Base-by-base conservation (phyloP, 176 grass and related monocot species). In the Neostapfia colusana region DNA sequence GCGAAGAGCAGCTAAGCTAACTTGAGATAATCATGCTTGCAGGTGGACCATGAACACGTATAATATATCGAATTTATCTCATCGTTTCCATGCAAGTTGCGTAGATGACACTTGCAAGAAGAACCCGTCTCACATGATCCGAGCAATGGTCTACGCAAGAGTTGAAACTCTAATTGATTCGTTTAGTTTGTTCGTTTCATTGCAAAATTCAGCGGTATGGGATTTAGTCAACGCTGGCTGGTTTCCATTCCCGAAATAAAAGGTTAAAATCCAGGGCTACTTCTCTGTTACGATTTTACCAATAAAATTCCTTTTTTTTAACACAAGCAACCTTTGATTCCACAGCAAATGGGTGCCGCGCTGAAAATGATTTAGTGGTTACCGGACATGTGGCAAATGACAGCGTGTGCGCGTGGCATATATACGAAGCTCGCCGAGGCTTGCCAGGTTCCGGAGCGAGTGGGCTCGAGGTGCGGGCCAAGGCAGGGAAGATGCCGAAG, bases 401-500 rank as follows among this genome's bases (percentile, higher is more conserved):
- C 53, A 56, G 2, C 9, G n/a, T n/a, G 53, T 56, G 10, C 53
- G 20, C 53, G 8, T n/a, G 53, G 23, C 53, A 56, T 56, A 56
- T 24, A 56, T 56, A 56, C 28, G 60, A 63, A 63, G 28, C 60
- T 9, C 45, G 14, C 23, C 40, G 10, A 31, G 0, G 17, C 72
- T 9, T n/a, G 8, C 10, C 55, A 74, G 17, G 20, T 24, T 62
- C 73, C 58, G 48, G 21, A 53, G 20, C 48, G 31, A 39, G 39
- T 35, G 20, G 18, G 28, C 6, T 16, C 8, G 21, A 11, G 3
- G 21, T 11, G 65, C 18, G 36, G 26, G 26, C 1, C 50, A 38
- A 12, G 2, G 35, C 42, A 23, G 16, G 6, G 43, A 78, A 72
- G 67, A 84, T 84, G 50, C 65, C 16, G 9, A 14, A 34, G 73